Percentiles rank a stretch among this genome's conserved stretches.
Conservation (phyloP, 345 rosid species). For the Camelina neglecta region DNA sequence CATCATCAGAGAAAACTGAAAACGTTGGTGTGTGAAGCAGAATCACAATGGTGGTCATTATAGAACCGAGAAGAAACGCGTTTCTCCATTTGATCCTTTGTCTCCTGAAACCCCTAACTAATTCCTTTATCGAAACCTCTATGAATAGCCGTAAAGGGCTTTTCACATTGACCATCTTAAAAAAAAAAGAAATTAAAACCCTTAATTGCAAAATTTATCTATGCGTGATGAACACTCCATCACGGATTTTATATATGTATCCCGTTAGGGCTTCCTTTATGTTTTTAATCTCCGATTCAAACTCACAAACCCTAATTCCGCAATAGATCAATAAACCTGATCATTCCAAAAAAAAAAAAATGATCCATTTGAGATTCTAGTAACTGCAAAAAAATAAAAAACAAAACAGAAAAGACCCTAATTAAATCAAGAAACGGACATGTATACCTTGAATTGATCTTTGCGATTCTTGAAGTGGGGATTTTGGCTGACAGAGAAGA, state of each 20-base stretch:
- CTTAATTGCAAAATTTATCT: neutral
- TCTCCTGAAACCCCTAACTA: conserved; percentile 46
- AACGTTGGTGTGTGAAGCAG: conserved; percentile 55
- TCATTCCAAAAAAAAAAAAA: neutral
- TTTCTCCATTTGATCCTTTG: conserved; percentile 63
- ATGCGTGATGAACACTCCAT: conserved; percentile 22
- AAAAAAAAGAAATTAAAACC: neutral
- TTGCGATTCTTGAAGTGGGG: conserved; percentile 18
- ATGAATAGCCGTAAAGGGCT: conserved; percentile 32
- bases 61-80: conserved; percentile 52
- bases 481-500: conserved; percentile 21
- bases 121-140: conserved; percentile 46
- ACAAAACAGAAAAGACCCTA: neutral
- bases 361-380: conserved; percentile 14
- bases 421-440: neutral
- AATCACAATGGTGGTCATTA: conserved; percentile 55
- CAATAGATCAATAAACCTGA: conserved; percentile 38
- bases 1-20: conserved; percentile 43
- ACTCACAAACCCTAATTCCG: conserved; percentile 35
- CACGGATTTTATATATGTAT: neutral
- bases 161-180: conserved; percentile 35
- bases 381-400: neutral
- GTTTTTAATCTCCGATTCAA: neutral
- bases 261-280: too few species aligned
- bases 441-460: conserved; percentile 35